A percentile compares a stretch with the other conserved stretches of the same genome.
phyloP scores from a whole-genome alignment of 2,329 filamentous ascomycete genomes.

The Diaporthe sp. region DNA sequence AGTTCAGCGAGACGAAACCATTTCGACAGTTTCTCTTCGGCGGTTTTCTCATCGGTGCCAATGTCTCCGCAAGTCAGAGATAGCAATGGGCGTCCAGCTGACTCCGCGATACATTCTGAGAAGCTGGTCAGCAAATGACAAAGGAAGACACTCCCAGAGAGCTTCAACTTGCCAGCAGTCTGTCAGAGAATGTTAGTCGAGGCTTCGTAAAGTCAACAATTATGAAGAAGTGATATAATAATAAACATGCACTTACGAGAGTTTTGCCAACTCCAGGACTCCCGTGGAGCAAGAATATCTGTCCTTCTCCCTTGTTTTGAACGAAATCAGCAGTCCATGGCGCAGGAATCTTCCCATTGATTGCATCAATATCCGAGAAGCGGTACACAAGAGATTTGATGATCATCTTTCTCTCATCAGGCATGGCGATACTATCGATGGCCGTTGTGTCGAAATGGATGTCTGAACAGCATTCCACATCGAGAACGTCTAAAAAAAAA shows the following conservation, averaged over 20 bases:
- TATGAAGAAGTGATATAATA: too few relatives aligned
- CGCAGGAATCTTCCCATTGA: neutral
- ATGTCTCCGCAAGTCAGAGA: slow-evolving; percentile 26
- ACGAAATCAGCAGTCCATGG: slow-evolving; percentile 38
- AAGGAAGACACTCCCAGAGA: neutral
- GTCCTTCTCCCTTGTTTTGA: slow-evolving; percentile 39
- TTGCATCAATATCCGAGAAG: neutral
- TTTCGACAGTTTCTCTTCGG: neutral
- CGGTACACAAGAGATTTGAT: slow-evolving; percentile 1
- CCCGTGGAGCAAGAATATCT: slow-evolving; percentile 42
- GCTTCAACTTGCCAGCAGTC: neutral
- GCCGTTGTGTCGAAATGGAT: neutral
- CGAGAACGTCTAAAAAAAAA: neutral
- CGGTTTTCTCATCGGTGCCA: slow-evolving; percentile 28
- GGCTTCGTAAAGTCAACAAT: too few relatives aligned
- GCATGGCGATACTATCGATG: neutral
- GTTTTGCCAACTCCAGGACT: slow-evolving; percentile 41
- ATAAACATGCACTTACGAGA: neutral
- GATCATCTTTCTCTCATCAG: neutral
- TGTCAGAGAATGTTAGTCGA: neutral
- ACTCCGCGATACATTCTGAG: slow-evolving; percentile 40
- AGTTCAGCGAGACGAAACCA: slow-evolving; percentile 2
- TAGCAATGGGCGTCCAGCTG: slow-evolving; percentile 38
- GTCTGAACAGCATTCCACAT: neutral
- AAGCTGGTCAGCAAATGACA: neutral